Conservation (phyloP, 371 early-diverging fungal species). For the Mortierella sp. region DNA sequence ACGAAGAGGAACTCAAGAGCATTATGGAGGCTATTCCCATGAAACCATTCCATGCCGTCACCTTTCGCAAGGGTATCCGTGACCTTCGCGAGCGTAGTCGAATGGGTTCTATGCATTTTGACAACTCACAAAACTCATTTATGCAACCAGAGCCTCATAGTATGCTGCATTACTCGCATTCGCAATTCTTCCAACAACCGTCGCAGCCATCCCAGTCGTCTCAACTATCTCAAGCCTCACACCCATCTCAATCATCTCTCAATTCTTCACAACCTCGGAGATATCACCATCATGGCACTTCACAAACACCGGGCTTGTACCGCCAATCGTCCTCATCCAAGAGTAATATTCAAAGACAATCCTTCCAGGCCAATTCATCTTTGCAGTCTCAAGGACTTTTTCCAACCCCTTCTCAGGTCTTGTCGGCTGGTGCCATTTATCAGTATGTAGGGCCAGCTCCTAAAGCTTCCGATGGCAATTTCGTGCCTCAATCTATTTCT, state of each 20-base stretch:
- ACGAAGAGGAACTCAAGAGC: slow-evolving; percentile 64
- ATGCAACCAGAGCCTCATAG: slow-evolving; percentile 56
- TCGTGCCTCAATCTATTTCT: slow-evolving; percentile 17
- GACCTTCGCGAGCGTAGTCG: slow-evolving; percentile 56
- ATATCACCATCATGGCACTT: slow-evolving; percentile 10
- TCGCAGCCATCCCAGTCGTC: slow-evolving; percentile 50
- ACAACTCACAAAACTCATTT: slow-evolving; percentile 50
- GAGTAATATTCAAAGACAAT: slow-evolving; percentile 14
- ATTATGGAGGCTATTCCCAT: slow-evolving; percentile 61
- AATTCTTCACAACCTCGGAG: slow-evolving; percentile 27
- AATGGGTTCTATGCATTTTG: slow-evolving; percentile 56
- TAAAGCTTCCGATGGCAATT: slow-evolving; percentile 7
- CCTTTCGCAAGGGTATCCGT: slow-evolving; percentile 61
- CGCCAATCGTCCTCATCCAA: slow-evolving; percentile 32
- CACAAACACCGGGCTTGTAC: slow-evolving; percentile 31
- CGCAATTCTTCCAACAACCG: slow-evolving; percentile 52
- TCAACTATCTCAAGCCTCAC: slow-evolving; percentile 31
- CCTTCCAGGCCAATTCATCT: slow-evolving; percentile 14
- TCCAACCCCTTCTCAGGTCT: slow-evolving; percentile 43
- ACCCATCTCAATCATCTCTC: slow-evolving; percentile 37
- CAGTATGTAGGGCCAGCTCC: slow-evolving; percentile 37
- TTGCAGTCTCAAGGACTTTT: not conserved
- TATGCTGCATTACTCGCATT: slow-evolving; percentile 45
- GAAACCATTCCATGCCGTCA: slow-evolving; percentile 66
- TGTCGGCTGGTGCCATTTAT: slow-evolving; percentile 27